Evolutionary conservation across 495 filamentous ascomycete genomes (phyloP), one percentile per base, ranked within the genome.

Genomic region (Penicillium dipodomyicola): DNA sequence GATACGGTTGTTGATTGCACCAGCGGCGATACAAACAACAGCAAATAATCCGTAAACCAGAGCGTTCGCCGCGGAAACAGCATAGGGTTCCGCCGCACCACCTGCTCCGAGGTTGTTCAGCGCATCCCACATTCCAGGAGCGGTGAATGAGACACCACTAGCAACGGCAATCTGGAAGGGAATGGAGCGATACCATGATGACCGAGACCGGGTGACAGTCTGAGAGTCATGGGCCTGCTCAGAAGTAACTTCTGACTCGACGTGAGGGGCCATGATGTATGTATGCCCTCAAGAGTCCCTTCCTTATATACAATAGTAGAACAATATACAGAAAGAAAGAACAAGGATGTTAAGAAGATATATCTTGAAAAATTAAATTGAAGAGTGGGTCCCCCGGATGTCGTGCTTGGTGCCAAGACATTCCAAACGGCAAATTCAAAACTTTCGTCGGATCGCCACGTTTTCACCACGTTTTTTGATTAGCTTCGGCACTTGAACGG

Each of bases 1-100:
- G 47, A 86, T 82, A 45, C 78, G 80, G 55, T 77, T 74, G 60
- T 71, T 71, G 55, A 71, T 69, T 39, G 68, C 68, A 43, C 68
- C 68, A 19, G 68, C 68, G 9, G 63, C 55, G 14, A 71, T 63
- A 60, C 68, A 71, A 2, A 71, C 68, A 33, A 71, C 56, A 1
- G 68, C 64, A 20, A 71, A 71, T 23, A 71, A 41, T 32, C 67
- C 68, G 27, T 71, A 71, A n/a, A 71, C 49, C 10, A 71, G 43
- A 5, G 68, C 68, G 20, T 71, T 71, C 8, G 68, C 68, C 2
- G 67, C 68, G 1, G 68, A 71, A 6, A 71, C 68, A 19, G 68
- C 68, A 33, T 71, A 67, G 5, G 68, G 68, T 51, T 69, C 64
- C 30, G 68, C 68, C 9, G 68, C 67, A 48, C 68, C 68, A 61